Percentiles rank a stretch among this genome's conserved stretches.
Evolutionary conservation across 2,329 filamentous ascomycete species (phyloP).

Genomic region (Didymella arachidicola): DNA sequence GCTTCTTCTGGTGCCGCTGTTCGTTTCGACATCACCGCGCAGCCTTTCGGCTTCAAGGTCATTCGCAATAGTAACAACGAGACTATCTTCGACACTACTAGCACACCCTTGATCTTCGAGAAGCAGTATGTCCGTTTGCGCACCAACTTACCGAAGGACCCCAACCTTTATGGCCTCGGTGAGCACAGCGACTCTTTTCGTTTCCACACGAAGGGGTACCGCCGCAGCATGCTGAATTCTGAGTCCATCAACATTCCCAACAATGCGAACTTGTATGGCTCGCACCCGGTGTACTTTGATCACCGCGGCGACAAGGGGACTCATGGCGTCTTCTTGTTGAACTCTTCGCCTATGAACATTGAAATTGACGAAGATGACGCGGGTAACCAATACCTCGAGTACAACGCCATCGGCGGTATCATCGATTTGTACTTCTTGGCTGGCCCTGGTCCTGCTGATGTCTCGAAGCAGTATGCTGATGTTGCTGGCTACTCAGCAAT

Average conservation of each 20-base stretch:
- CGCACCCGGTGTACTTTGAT: constrained; percentile 77
- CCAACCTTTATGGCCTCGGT: constrained; percentile 79
- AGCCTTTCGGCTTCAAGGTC: constrained; percentile 74
- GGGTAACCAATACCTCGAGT: constrained; percentile 75
- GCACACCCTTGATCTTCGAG: constrained; percentile 74
- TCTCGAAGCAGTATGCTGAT: constrained; percentile 60
- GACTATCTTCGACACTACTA: constrained; percentile 74
- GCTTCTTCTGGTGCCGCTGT: constrained; percentile 55
- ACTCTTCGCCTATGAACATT: constrained; percentile 68
- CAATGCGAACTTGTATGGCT: constrained; percentile 74
- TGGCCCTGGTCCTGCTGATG: constrained; percentile 56
- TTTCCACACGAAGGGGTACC: constrained; percentile 72
- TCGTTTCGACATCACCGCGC: constrained; percentile 61
- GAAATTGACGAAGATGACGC: constrained; percentile 70
- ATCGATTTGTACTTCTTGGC: constrained; percentile 68
- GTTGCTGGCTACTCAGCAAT: constrained; percentile 58
- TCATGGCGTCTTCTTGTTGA: constrained; percentile 49
- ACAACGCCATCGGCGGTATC: constrained; percentile 79
- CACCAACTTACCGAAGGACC: constrained; percentile 71
- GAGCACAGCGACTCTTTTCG: constrained; percentile 77
- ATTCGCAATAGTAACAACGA: constrained; percentile 64
- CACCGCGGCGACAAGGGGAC: constrained; percentile 63
- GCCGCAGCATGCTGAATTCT: constrained; percentile 73
- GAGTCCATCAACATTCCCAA: constrained; percentile 69
- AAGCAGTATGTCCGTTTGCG: constrained; percentile 78